These are phyloP conservation scores for Sordariomycetes sp. DNA, from an alignment of 2,329 filamentous ascomycete genomes.

Conservation along the genomic window DNA sequence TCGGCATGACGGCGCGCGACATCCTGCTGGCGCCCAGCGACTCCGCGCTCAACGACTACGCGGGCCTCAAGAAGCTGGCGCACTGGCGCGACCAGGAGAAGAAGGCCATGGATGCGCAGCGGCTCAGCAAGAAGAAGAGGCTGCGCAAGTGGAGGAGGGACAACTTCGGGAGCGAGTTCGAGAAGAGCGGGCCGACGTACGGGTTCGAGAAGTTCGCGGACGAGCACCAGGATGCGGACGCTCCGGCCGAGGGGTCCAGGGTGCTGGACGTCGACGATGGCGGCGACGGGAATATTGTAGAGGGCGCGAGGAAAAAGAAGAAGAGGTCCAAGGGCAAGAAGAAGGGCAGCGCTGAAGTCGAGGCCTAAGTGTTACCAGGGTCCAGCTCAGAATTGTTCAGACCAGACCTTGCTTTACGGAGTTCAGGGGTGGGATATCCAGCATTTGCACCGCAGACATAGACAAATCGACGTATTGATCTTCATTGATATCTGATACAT, in stretches of 20 bases:
- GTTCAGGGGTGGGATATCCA: too few relatives aligned
- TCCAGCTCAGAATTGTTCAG: too few relatives aligned
- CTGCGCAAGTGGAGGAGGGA: conserved; percentile 75
- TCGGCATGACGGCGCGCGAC: conserved; percentile 81
- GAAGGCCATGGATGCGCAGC: conserved; percentile 82
- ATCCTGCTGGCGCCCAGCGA: conserved; percentile 86
- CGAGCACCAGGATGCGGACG: conserved; percentile 17
- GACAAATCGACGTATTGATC: too few relatives aligned
- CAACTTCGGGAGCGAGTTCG: conserved; percentile 50
- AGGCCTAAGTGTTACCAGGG: too few relatives aligned
- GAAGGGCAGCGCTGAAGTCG: conserved; percentile 18
- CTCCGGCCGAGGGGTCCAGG: too few relatives aligned
- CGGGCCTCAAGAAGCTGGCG: conserved; percentile 89
- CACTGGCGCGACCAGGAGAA: conserved; percentile 81
- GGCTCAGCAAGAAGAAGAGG: conserved; percentile 84
- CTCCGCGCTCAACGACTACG: conserved; percentile 77
- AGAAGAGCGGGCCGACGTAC: conserved; percentile 46
- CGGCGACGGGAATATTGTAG: conserved; percentile 15
- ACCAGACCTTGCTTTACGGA: too few relatives aligned
- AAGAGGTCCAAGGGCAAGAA: conserved; percentile 41
- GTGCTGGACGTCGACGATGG: too few relatives aligned
- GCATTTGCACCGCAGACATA: too few relatives aligned
- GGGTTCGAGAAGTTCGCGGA: conserved; percentile 35
- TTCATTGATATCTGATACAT: too few relatives aligned
- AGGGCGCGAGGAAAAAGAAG: conserved; percentile 35